These are phyloP conservation scores for Spathaspora arborariae DNA, from an alignment of 805 yeast species.

Conservation along the genomic window DNA sequence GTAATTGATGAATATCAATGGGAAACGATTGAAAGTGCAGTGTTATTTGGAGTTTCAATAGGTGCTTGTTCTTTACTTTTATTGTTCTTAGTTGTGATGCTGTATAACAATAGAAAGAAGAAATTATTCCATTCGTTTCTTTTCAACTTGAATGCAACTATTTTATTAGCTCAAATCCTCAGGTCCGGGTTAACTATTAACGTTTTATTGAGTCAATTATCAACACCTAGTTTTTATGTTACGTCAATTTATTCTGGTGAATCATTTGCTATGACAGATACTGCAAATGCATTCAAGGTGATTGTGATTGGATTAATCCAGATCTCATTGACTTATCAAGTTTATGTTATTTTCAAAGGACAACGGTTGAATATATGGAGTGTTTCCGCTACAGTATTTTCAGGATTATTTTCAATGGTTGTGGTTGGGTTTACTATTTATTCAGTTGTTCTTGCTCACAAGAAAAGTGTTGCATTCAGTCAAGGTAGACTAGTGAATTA, in stretches of 20 bases:
- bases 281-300: constrained; percentile 57
- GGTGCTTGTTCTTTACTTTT: constrained; percentile 9
- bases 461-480: neutral
- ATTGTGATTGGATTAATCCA: constrained; percentile 61
- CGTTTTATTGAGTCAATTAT: constrained; percentile 51
- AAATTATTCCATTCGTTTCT: constrained; percentile 24
- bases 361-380: constrained; percentile 35
- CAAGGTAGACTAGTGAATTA: constrained; percentile 32
- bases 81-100: constrained; percentile 4
- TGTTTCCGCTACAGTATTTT: constrained; percentile 29
- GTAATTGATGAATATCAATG: constrained; percentile 7
- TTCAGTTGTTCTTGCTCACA: constrained; percentile 31
- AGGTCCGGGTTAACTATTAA: constrained; percentile 59
- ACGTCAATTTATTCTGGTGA: constrained; percentile 25
- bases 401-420: constrained; percentile 42
- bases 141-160: constrained; percentile 65
- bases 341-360: constrained; percentile 63
- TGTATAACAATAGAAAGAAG: constrained; percentile 1
- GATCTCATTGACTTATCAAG: constrained; percentile 66
- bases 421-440: constrained; percentile 59
- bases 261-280: constrained; percentile 51
- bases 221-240: constrained; percentile 43
- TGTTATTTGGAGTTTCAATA: constrained; percentile 9
- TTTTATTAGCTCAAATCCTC: constrained; percentile 52
- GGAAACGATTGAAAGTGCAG: neutral